Base-by-base conservation (phyloP, 768 basidiomycete genomes). In the Lactarius vividus region DNA sequence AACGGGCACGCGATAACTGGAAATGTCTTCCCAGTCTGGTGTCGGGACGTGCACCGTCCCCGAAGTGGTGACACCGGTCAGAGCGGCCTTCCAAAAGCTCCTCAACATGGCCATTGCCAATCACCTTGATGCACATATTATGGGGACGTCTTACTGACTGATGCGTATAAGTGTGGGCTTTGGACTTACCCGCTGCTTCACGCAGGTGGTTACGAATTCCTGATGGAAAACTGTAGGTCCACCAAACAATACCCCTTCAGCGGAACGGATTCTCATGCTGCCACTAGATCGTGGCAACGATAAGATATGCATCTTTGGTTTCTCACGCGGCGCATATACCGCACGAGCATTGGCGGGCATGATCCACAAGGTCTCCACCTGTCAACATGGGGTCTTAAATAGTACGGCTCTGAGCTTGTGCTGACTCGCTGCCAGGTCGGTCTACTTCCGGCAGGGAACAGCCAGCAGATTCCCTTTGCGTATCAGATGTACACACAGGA, bases 301-400 rank as follows among this genome's bases (percentile, higher is more conserved):
- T 74, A 87, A 85, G 68, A 88, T 94, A 3, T 91, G 83, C 73
- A 78, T 94, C 3, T 92, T 93, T 71, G 92, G 90, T 0, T 91
- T 92, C 74, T 91, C 90, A 3, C 79, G 91, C 62, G 90, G 90
- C 20, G 88, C 88, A 52, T 91, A 84, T 68, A 87, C 88, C 26
- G 79, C 83, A 65, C 83, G 90, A 58, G 88, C 88, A 2, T 77
- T 89, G 18, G 88, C 86, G 15, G 90, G 89, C 62, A 91, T 91
- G 89, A 73, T 91, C 15, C 84, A 89, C 72, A 88, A 87, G 39
- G 39, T 40, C 39, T 40, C 16, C 39, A 40, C 39, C 39, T 15
- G 15, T 40, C 16, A 5, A 40, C 39, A 40, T 16, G 39, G 7
- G 7, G 39, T 18, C 39, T 40, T 40, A 5, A 40, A 40, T 40